These are phyloP conservation scores for Anthracocystis panici-leucophaei DNA, from an alignment of 1,284 basidiomycete species.

Conservation along the genomic window DNA sequence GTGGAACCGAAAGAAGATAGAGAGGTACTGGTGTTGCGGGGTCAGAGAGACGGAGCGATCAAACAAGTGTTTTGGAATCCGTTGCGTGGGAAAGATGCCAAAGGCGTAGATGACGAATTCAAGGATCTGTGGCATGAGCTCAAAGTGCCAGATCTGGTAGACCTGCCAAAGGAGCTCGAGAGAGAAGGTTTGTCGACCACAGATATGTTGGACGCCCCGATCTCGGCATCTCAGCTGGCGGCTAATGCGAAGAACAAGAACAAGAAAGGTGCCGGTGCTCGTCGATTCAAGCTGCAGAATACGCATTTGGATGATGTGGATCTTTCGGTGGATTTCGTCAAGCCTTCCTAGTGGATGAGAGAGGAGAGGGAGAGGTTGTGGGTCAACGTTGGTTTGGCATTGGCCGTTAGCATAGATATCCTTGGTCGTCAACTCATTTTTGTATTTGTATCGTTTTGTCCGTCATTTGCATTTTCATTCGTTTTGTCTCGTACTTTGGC, in stretches of 20 bases:
- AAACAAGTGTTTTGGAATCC: slow-evolving; percentile 91
- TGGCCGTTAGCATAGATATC: background rate
- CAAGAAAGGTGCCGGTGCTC: slow-evolving; percentile 54
- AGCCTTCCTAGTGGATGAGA: slow-evolving; percentile 18
- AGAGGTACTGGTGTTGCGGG: slow-evolving; percentile 85
- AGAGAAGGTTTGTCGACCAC: slow-evolving; percentile 70
- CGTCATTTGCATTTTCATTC: background rate
- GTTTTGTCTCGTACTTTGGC: background rate
- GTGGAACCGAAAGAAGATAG: slow-evolving; percentile 77
- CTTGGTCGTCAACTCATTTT: background rate
- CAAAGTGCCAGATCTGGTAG: slow-evolving; percentile 84
- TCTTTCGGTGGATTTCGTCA: slow-evolving; percentile 75
- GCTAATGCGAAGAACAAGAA: slow-evolving; percentile 52
- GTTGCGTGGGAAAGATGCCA: slow-evolving; percentile 80
- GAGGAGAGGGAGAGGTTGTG: too few species aligned
- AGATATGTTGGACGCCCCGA: slow-evolving; percentile 53
- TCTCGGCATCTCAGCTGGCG: slow-evolving; percentile 40
- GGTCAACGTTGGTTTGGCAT: too few species aligned
- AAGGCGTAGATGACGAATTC: slow-evolving; percentile 85
- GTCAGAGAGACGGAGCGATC: slow-evolving; percentile 79
- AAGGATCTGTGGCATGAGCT: slow-evolving; percentile 84
- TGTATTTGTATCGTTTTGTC: slow-evolving; percentile 10
- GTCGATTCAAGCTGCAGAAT: slow-evolving; percentile 80
- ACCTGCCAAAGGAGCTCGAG: slow-evolving; percentile 80
- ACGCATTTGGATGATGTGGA: slow-evolving; percentile 85